phyloP scores from a whole-genome alignment of 1,139 yeast genomes.

The Arxiozyma slooffiae region DNA sequence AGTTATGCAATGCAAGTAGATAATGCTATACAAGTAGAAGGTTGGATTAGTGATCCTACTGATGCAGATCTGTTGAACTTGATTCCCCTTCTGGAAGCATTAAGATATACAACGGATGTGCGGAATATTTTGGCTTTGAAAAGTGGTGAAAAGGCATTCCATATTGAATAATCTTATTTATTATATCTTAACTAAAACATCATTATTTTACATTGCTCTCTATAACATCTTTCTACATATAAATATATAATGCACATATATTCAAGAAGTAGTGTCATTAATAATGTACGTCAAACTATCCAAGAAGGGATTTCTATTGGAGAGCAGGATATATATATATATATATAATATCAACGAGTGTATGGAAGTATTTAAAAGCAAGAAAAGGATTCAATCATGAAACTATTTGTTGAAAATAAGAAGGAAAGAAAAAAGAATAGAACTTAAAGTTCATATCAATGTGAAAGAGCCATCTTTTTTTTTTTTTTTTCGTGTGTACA shows the following conservation, averaged over 20 bases:
- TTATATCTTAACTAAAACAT: neutral
- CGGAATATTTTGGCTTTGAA: slow-evolving; percentile 67
- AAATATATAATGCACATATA: neutral
- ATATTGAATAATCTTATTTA: slow-evolving; percentile 6
- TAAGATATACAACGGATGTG: slow-evolving; percentile 81
- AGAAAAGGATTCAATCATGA: no score
- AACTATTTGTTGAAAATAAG: no score
- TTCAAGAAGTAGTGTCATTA: neutral
- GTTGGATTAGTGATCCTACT: slow-evolving; percentile 93
- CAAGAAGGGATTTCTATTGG: no score
- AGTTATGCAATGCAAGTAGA: slow-evolving; percentile 75
- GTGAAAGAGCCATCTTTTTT: no score
- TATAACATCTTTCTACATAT: neutral
- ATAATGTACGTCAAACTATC: no score
- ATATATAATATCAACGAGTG: no score
- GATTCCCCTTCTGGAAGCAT: slow-evolving; percentile 69
- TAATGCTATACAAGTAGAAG: slow-evolving; percentile 88
- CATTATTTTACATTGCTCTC: neutral
- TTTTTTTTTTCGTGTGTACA: no score
- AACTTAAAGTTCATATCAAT: no score
- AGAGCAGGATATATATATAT: no score
- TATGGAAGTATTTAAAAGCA: no score
- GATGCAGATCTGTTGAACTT: slow-evolving; percentile 74
- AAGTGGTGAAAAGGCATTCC: slow-evolving; percentile 62
- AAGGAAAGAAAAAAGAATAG: no score